Evolutionary conservation across 2,329 filamentous ascomycete species (phyloP).

Genomic region (Fusarium drepaniforme): DNA sequence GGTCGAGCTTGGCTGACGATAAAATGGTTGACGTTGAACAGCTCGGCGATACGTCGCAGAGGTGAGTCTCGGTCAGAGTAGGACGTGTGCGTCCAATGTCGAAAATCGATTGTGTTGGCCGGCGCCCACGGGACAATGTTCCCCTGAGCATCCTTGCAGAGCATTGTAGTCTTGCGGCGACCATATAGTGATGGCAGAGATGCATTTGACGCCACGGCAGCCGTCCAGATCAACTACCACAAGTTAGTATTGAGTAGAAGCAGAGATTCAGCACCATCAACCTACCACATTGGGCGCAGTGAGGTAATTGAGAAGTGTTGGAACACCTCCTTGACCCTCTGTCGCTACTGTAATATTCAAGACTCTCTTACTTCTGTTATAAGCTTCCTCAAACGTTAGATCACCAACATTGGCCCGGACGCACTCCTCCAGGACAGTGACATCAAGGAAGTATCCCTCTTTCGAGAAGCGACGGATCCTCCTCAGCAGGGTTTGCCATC

Average conservation of each 20-base stretch:
- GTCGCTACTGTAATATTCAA: slow-evolving; percentile 93
- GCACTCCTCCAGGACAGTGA: slow-evolving; percentile 84
- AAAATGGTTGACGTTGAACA: slow-evolving; percentile 96
- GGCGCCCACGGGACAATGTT: slow-evolving; percentile 81
- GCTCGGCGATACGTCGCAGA: slow-evolving; percentile 79
- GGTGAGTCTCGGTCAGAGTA: slow-evolving; percentile 75
- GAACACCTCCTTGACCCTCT: slow-evolving; percentile 79
- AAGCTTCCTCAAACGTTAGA: slow-evolving; percentile 93
- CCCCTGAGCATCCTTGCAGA: slow-evolving; percentile 83
- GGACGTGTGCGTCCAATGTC: slow-evolving; percentile 75
- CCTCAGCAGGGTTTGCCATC: slow-evolving; percentile 72
- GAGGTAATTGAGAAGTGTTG: slow-evolving; percentile 89
- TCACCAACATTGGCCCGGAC: slow-evolving; percentile 89
- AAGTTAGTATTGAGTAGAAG: slow-evolving; percentile 16
- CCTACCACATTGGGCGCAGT: slow-evolving; percentile 92
- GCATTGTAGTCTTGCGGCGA: slow-evolving; percentile 72
- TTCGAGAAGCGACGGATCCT: slow-evolving; percentile 76
- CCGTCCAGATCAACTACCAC: slow-evolving; percentile 80
- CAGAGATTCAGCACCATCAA: slow-evolving; percentile 40
- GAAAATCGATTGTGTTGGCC: slow-evolving; percentile 70
- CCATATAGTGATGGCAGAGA: slow-evolving; percentile 74
- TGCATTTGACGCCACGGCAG: slow-evolving; percentile 81
- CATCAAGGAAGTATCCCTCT: slow-evolving; percentile 88
- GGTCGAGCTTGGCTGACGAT: slow-evolving; percentile 93
- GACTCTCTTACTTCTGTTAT: slow-evolving; percentile 84